A percentile compares a stretch with the other conserved stretches of the same genome.
Conservation (phyloP, 2,329 filamentous ascomycete genomes). For the Byssoonygena ceratinophila region DNA sequence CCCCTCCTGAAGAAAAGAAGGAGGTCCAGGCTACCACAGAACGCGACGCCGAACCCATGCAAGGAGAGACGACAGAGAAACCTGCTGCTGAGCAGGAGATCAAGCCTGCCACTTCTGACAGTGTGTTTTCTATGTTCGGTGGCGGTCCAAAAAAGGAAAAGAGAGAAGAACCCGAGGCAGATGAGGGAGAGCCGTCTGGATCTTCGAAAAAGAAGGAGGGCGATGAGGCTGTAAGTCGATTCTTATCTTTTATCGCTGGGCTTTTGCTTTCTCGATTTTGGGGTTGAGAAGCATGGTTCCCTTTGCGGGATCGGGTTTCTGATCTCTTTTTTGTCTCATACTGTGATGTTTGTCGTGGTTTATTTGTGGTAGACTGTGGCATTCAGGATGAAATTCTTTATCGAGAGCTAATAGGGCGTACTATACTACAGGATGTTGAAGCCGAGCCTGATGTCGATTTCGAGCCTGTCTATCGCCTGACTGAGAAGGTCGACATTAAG, state of each 20-base stretch:
- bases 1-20: conserved; percentile 25
- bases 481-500: conserved; percentile 92
- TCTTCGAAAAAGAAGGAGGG: conserved; percentile 65
- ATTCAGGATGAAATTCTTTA: background rate
- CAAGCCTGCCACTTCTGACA: conserved; percentile 37
- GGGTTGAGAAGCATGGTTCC: too few species aligned
- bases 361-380: background rate
- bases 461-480: conserved; percentile 90
- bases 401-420: conserved; percentile 3
- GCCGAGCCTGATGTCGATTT: conserved; percentile 94
- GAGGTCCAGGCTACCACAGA: conserved; percentile 27
- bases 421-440: conserved; percentile 50
- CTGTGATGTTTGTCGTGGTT: background rate
- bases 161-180: conserved; percentile 67
- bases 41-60: conserved; percentile 23
- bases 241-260: background rate
- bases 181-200: conserved; percentile 76
- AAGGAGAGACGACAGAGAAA: conserved; percentile 23
- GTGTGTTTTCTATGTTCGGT: conserved; percentile 96
- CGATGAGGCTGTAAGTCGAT: conserved; percentile 44
- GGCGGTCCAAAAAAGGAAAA: conserved; percentile 95
- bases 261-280: background rate
- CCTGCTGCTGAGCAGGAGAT: conserved; percentile 23
- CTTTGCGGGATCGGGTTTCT: too few species aligned
- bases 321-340: background rate